phyloP scores from a whole-genome alignment of 2,329 filamentous ascomycete genomes.

The Calonectria fujianensis region DNA sequence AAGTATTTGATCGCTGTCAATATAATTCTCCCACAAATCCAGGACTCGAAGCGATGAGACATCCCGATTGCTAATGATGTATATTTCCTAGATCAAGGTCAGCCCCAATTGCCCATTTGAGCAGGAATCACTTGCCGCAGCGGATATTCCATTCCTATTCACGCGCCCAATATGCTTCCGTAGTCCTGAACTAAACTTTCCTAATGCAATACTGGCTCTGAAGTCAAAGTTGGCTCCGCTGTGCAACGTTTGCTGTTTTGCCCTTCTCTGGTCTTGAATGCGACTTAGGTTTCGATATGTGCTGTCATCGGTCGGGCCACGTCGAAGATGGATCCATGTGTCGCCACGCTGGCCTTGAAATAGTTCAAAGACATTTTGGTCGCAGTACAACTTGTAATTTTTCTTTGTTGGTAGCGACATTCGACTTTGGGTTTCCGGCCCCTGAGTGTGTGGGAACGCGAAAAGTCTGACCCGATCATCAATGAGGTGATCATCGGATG shows the following conservation, averaged over 20 bases:
- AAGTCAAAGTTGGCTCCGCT: neutral
- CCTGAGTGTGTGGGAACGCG: conserved; percentile 10
- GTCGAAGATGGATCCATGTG: conserved; percentile 5
- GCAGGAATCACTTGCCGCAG: neutral
- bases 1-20: conserved; percentile 3
- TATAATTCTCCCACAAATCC: conserved; percentile 20
- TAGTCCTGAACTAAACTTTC: neutral
- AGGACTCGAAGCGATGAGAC: neutral
- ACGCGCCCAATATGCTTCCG: conserved; percentile 9
- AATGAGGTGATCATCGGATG: conserved; percentile 2
- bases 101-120: neutral
- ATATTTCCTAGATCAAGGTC: conserved; percentile 1
- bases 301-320: neutral
- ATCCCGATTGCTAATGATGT: conserved; percentile 18
- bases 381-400: conserved; percentile 19
- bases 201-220: conserved; percentile 9
- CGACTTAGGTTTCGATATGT: neutral
- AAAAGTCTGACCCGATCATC: conserved; percentile 10
- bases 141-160: neutral
- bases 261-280: neutral
- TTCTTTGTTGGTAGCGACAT: conserved; percentile 21
- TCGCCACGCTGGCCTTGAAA: neutral
- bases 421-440: conserved; percentile 5
- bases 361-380: neutral
- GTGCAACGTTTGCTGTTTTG: neutral